Evolutionary conservation across 768 basidiomycete genomes (phyloP).

Genomic region (Pisolithus orientalis): DNA sequence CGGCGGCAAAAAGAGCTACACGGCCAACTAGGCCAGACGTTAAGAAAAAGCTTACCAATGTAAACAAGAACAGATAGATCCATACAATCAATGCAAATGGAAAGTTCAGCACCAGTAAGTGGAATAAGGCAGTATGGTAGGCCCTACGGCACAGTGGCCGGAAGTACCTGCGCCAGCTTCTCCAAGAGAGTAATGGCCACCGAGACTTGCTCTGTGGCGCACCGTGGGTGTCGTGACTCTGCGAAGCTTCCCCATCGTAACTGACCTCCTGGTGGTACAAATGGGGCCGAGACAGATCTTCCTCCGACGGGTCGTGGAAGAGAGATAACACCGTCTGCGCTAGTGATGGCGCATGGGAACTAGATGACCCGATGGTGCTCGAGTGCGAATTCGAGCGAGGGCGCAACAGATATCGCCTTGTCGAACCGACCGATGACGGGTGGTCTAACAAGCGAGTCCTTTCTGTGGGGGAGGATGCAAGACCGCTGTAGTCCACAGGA

Average conservation of each 20-base stretch:
- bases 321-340: slow-evolving; percentile 65
- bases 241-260: neutral
- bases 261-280: slow-evolving; percentile 16
- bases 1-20: neutral
- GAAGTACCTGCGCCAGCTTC: slow-evolving; percentile 54
- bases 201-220: neutral
- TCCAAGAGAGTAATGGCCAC: slow-evolving; percentile 21
- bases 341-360: slow-evolving; percentile 56
- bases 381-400: slow-evolving; percentile 54
- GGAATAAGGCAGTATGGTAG: slow-evolving; percentile 65
- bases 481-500: slow-evolving; percentile 26
- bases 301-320: slow-evolving; percentile 48
- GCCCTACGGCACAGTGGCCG: slow-evolving; percentile 46
- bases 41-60: slow-evolving; percentile 48
- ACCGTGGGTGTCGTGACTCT: neutral
- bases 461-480: slow-evolving; percentile 34
- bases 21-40: neutral
- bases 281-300: slow-evolving; percentile 25
- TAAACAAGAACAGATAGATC: slow-evolving; percentile 75
- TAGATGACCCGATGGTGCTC: slow-evolving; percentile 40
- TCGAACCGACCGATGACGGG: slow-evolving; percentile 16
- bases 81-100: slow-evolving; percentile 75
- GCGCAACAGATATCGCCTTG: slow-evolving; percentile 25
- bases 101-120: slow-evolving; percentile 70
- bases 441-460: slow-evolving; percentile 41